These are phyloP conservation scores for Rhizoctonia solani DNA, from an alignment of 1,284 basidiomycete species.

Conservation along the genomic window DNA sequence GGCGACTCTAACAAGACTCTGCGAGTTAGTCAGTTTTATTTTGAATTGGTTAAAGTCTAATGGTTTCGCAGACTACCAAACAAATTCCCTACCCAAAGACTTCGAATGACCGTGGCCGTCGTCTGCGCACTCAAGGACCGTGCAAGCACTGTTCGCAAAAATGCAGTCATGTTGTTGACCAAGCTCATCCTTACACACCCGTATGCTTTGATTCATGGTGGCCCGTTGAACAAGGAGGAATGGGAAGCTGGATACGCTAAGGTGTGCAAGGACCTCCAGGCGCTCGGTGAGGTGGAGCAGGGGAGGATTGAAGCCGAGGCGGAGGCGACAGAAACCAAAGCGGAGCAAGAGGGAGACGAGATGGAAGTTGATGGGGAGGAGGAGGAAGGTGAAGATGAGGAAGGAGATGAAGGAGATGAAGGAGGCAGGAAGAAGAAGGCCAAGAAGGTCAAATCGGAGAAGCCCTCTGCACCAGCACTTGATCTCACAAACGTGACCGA, in stretches of 20 bases:
- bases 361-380: slow-evolving; percentile 51
- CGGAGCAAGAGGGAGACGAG: slow-evolving; percentile 40
- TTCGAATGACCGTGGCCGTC: slow-evolving; percentile 75
- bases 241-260: slow-evolving; percentile 74
- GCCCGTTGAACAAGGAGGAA: slow-evolving; percentile 70
- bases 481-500: slow-evolving; percentile 59
- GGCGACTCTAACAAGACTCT: slow-evolving; percentile 68
- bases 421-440: slow-evolving; percentile 37
- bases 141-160: slow-evolving; percentile 83
- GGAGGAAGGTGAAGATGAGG: slow-evolving; percentile 45
- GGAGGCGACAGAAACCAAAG: slow-evolving; percentile 41
- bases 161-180: slow-evolving; percentile 77
- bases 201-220: slow-evolving; percentile 84
- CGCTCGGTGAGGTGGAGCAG: slow-evolving; percentile 49
- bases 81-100: slow-evolving; percentile 87
- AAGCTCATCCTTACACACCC: slow-evolving; percentile 89
- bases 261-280: slow-evolving; percentile 59
- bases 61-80: slow-evolving; percentile 59
- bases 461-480: slow-evolving; percentile 60
- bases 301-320: slow-evolving; percentile 40
- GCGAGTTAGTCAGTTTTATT: slow-evolving; percentile 52
- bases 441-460: slow-evolving; percentile 45
- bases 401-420: slow-evolving; percentile 45
- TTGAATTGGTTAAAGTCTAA: neutral
- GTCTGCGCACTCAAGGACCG: slow-evolving; percentile 89